phyloP scores from a whole-genome alignment of 2,329 filamentous ascomycete species.

The Pezicula radicicola region DNA sequence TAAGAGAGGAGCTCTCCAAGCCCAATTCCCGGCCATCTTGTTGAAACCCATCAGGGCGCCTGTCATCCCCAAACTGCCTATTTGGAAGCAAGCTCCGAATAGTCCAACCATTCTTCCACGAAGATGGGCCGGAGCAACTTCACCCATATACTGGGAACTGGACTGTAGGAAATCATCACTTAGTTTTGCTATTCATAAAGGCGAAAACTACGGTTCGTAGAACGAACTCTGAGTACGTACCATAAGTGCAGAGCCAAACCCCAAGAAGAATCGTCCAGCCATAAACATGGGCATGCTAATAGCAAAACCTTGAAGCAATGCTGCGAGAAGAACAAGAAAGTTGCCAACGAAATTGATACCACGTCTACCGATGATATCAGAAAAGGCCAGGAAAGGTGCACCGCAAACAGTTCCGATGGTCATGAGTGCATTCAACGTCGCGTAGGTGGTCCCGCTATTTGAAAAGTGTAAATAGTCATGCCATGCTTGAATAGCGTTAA shows the following conservation, averaged over 20 bases:
- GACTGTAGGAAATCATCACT: conserved; percentile 19
- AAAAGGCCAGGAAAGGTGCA: conserved; percentile 45
- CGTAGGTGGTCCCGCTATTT: conserved; percentile 31
- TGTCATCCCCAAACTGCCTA: conserved; percentile 35
- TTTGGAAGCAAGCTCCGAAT: conserved; percentile 41
- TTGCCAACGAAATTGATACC: conserved; percentile 46
- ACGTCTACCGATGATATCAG: conserved; percentile 49
- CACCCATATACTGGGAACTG: conserved; percentile 42
- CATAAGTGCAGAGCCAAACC: conserved; percentile 21
- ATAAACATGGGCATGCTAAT: conserved; percentile 19
- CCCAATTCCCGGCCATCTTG: conserved; percentile 14
- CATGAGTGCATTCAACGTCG: conserved; percentile 44
- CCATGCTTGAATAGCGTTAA: conserved; percentile 40
- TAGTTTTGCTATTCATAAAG: conserved; percentile 29
- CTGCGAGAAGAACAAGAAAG: conserved; percentile 39
- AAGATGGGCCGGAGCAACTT: conserved; percentile 43
- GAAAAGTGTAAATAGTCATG: conserved; percentile 41
- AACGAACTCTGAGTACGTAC: conserved; percentile 8
- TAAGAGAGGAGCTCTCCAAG: conserved; percentile 24
- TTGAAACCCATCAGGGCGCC: conserved; percentile 35
- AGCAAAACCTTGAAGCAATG: conserved; percentile 25
- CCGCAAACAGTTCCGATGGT: conserved; percentile 43
- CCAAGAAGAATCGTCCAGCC: conserved; percentile 20
- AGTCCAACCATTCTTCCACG: conserved; percentile 45
- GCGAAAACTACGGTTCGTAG: conserved; percentile 20